phyloP scores from a whole-genome alignment of 352 stramenopile genomes.

The Phytopythium delawarense region DNA sequence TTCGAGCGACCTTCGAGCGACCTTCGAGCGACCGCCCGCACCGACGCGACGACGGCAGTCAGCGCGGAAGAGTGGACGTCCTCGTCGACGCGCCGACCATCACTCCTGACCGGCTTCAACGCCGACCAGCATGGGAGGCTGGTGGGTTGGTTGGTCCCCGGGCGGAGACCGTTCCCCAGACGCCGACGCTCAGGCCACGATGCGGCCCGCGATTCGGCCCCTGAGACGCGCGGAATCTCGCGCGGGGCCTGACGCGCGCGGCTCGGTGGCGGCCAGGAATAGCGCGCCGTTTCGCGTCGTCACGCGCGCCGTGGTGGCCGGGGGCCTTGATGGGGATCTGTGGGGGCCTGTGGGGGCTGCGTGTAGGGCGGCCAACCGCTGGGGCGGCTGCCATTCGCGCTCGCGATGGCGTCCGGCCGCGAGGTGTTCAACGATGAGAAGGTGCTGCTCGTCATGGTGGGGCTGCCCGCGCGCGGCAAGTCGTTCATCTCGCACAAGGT shows the following conservation, averaged over 20 bases:
- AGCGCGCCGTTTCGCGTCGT: conserved; percentile 1
- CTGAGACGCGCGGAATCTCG: not conserved
- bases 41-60: not conserved
- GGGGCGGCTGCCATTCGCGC: not conserved
- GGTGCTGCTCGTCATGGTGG: conserved; percentile 90
- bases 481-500: conserved; percentile 90
- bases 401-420: conserved; percentile 8
- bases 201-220: too few relatives aligned
- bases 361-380: too few relatives aligned
- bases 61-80: too few relatives aligned
- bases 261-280: not conserved
- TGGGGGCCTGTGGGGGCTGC: not conserved
- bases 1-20: not conserved
- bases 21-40: not conserved
- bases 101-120: too few relatives aligned
- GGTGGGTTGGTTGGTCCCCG: too few relatives aligned
- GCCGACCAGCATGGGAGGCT: too few relatives aligned
- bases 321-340: not conserved
- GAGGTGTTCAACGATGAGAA: conserved; percentile 76
- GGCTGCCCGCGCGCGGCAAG: conserved; percentile 85
- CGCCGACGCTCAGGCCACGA: too few relatives aligned
- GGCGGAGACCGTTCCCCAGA: too few relatives aligned
- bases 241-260: not conserved
- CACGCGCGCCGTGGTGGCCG: not conserved
- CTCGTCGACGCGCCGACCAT: too few relatives aligned